These are phyloP conservation scores for Zasmidium angulare DNA, from an alignment of 2,329 filamentous ascomycete genomes.

Conservation along the genomic window DNA sequence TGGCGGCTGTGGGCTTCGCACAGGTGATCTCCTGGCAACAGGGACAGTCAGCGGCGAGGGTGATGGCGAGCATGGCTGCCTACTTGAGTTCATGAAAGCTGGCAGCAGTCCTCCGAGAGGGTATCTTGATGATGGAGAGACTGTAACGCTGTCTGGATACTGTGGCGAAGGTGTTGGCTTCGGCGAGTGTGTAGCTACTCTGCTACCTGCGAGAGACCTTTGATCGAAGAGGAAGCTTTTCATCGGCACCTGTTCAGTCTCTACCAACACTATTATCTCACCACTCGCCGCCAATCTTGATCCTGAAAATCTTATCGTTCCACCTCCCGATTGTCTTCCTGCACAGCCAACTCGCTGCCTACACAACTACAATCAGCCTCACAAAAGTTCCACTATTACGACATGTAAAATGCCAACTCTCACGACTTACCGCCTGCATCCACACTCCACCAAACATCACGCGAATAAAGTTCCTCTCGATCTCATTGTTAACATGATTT, in stretches of 20 bases:
- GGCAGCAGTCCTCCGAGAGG: conserved; percentile 36
- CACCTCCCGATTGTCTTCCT: conserved; percentile 50
- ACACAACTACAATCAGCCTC: conserved; percentile 7
- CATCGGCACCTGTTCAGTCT: too few relatives aligned
- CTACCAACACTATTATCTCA: conserved; percentile 5
- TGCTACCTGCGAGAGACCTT: conserved; percentile 31
- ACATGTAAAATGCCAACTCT: conserved; percentile 14
- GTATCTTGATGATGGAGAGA: conserved; percentile 44
- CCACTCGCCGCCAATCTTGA: conserved; percentile 55
- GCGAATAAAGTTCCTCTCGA: conserved; percentile 50
- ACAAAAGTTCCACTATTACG: conserved; percentile 1
- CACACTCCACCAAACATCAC: conserved; percentile 51
- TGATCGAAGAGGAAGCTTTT: neutral
- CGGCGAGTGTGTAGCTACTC: conserved; percentile 40
- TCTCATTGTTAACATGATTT: conserved; percentile 44
- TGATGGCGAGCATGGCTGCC: conserved; percentile 40
- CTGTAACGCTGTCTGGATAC: conserved; percentile 38
- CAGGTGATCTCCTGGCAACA: conserved; percentile 43
- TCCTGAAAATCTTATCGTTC: conserved; percentile 51
- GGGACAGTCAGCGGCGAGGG: conserved; percentile 42
- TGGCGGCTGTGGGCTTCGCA: conserved; percentile 41
- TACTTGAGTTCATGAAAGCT: conserved; percentile 42
- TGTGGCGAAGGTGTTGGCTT: conserved; percentile 42
- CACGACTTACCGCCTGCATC: conserved; percentile 45
- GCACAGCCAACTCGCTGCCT: conserved; percentile 50